Evolutionary conservation across 352 stramenopile genomes (phyloP), one percentile per base, ranked within the genome.

Genomic region (Globisporangium alternatum): DNA sequence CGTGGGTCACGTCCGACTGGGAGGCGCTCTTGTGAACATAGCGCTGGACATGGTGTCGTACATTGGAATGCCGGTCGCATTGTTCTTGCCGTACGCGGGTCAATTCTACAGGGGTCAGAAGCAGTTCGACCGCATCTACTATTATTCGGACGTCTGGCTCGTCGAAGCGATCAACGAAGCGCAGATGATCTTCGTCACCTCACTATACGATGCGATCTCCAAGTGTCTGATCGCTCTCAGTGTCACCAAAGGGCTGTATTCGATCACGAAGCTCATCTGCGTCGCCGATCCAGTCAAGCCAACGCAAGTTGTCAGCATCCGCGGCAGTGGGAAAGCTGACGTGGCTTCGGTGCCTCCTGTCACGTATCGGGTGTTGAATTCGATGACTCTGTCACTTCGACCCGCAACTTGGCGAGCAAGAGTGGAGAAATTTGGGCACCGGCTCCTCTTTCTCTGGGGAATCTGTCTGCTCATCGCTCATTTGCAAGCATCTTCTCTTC

Each of bases 141-240:
- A 55, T 49, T 78, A 74, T 51, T 67, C 60, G 4, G 68, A 78
- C 25, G 31, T 58, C 21, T 73, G 62, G 62, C 54, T 76, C 28
- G 67, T 76, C 55, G 55, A 67, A 17, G 47, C 70, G 10, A 65
- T 68, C 37, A 71, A 76, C 43, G 67, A 71, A 45, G 64, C 48
- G 28, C 63, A 70, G 31, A 54, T 74, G 25, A 44, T 76, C 4
- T 67, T 74, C 30, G 56, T 69, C 47, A 54, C 60, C 9, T 68
- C 63, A 9, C 25, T 68, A 0, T 64, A 49, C 41, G 66, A 76
- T 17, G 66, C 48, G 3, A 21, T 70, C 3, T 62, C 58, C 33
- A 68, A 63, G 49, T 73, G 65, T 25, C 62, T 73, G 13, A 70
- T 73, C 43, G 66, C 33, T n/a, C 41, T 81, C 5, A 76, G 74